A percentile compares a stretch with the other conserved stretches of the same genome.
phyloP scores from a whole-genome alignment of 1,284 basidiomycete genomes.

The Apiotrichum sp. region DNA sequence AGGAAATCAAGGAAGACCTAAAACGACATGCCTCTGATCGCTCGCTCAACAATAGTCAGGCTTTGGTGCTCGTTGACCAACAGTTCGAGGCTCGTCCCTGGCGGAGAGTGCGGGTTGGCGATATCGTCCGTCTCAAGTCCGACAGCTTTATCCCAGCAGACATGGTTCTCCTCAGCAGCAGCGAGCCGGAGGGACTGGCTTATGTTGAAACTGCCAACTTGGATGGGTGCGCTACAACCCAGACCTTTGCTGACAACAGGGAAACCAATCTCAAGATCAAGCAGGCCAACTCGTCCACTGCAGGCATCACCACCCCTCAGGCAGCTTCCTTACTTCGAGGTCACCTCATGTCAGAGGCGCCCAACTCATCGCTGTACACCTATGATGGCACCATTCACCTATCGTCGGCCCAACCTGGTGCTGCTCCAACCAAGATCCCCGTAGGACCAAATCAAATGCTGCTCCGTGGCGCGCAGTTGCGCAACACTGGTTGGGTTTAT shows the following conservation, averaged over 20 bases:
- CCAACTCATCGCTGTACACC: constrained; percentile 95
- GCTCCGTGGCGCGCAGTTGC: constrained; percentile 86
- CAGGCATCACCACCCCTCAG: constrained; percentile 68
- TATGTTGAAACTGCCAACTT: constrained; percentile 98
- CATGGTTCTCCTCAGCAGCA: constrained; percentile 77
- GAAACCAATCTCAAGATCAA: constrained; percentile 99
- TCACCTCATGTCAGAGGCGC: constrained; percentile 84
- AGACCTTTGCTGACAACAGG: not conserved
- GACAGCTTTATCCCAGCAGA: constrained; percentile 97
- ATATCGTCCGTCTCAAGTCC: constrained; percentile 82
- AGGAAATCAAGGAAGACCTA: constrained; percentile 92
- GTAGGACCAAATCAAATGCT: constrained; percentile 92
- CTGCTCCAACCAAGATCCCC: constrained; percentile 65
- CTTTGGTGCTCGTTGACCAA: constrained; percentile 66
- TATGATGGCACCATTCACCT: constrained; percentile 78
- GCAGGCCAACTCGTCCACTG: constrained; percentile 80
- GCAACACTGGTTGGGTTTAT: constrained; percentile 96
- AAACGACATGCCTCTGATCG: constrained; percentile 95
- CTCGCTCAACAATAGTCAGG: constrained; percentile 77
- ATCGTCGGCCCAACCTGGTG: constrained; percentile 34
- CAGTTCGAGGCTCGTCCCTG: constrained; percentile 74
- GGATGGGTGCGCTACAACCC: constrained; percentile 55
- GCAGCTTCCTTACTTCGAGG: constrained; percentile 71
- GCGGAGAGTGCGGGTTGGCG: constrained; percentile 85
- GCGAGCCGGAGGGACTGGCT: constrained; percentile 93